phyloP scores from a whole-genome alignment of 805 yeast genomes.

The Kregervanrija pseudodelftensis region DNA sequence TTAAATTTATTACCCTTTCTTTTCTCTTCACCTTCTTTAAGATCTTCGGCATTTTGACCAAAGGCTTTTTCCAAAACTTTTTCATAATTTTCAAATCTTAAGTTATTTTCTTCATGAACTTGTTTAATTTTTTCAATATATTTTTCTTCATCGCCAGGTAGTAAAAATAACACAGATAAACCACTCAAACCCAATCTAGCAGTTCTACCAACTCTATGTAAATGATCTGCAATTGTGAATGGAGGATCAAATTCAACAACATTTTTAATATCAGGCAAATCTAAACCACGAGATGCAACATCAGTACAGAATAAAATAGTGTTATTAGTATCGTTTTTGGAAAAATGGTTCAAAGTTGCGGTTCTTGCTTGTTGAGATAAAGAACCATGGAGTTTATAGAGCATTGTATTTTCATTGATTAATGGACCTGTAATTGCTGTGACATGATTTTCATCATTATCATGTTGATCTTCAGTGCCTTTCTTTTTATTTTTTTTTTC shows the following conservation, averaged over 20 bases:
- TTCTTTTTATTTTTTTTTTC: slow-evolving; percentile 6
- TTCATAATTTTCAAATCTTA: slow-evolving; percentile 44
- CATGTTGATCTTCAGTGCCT: slow-evolving; percentile 1
- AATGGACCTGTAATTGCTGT: slow-evolving; percentile 50
- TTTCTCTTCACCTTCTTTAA: slow-evolving; percentile 14
- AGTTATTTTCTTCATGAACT: slow-evolving; percentile 42
- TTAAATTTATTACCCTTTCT: slow-evolving; percentile 16
- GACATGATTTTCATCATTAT: slow-evolving; percentile 8
- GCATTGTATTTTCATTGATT: slow-evolving; percentile 36
- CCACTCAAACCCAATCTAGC: slow-evolving; percentile 96
- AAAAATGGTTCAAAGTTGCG: slow-evolving; percentile 61
- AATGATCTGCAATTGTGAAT: slow-evolving; percentile 86
- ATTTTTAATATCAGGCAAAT: slow-evolving; percentile 75
- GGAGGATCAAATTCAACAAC: slow-evolving; percentile 96
- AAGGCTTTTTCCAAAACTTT: slow-evolving; percentile 27
- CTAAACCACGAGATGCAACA: slow-evolving; percentile 96
- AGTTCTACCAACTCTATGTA: slow-evolving; percentile 95
- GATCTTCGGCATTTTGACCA: slow-evolving; percentile 17
- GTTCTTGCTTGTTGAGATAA: slow-evolving; percentile 79
- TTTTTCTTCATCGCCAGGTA: slow-evolving; percentile 87
- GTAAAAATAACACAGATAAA: slow-evolving; percentile 63
- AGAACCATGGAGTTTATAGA: slow-evolving; percentile 84
- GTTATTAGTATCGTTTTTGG: slow-evolving; percentile 33
- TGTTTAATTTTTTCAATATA: slow-evolving; percentile 58
- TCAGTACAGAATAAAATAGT: slow-evolving; percentile 87